Evolutionary conservation across 1,284 basidiomycete species (phyloP).

Genomic region (Serendipita sp.): DNA sequence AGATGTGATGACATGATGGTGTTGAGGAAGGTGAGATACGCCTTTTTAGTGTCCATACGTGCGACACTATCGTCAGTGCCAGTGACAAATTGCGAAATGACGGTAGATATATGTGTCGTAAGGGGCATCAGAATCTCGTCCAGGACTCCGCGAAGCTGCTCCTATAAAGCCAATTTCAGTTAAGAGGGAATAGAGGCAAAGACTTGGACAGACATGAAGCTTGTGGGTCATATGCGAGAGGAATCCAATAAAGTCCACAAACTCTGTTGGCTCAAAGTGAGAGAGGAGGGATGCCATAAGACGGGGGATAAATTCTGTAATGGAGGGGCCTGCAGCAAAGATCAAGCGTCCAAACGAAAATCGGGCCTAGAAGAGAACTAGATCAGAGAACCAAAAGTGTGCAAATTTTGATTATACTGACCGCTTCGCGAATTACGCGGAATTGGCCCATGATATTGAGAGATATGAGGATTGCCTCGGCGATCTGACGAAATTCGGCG

Average conservation of each 20-base stretch:
- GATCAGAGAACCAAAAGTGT: background rate
- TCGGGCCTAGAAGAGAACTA: constrained; percentile 46
- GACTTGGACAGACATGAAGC: constrained; percentile 52
- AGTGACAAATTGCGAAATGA: constrained; percentile 69
- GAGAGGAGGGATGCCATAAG: constrained; percentile 81
- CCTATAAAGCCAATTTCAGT: constrained; percentile 26
- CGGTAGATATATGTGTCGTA: constrained; percentile 65
- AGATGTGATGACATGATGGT: constrained; percentile 71
- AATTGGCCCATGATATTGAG: constrained; percentile 80
- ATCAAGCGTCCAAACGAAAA: constrained; percentile 91
- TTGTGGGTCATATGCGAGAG: constrained; percentile 83
- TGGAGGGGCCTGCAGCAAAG: constrained; percentile 72
- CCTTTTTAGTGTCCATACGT: constrained; percentile 78
- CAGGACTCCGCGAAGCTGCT: constrained; percentile 69
- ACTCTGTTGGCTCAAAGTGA: constrained; percentile 83
- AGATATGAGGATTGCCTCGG: constrained; percentile 79
- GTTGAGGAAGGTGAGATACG: constrained; percentile 78
- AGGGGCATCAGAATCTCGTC: constrained; percentile 85
- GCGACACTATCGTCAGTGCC: constrained; percentile 85
- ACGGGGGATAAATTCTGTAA: constrained; percentile 68
- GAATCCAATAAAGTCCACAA: constrained; percentile 94
- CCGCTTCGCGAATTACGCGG: constrained; percentile 84
- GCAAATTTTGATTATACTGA: constrained; percentile 27
- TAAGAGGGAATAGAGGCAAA: background rate
- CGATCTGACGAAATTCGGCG: constrained; percentile 74